Conservation (phyloP, 441 rosid species). For the Flueggea neowawraea region DNA sequence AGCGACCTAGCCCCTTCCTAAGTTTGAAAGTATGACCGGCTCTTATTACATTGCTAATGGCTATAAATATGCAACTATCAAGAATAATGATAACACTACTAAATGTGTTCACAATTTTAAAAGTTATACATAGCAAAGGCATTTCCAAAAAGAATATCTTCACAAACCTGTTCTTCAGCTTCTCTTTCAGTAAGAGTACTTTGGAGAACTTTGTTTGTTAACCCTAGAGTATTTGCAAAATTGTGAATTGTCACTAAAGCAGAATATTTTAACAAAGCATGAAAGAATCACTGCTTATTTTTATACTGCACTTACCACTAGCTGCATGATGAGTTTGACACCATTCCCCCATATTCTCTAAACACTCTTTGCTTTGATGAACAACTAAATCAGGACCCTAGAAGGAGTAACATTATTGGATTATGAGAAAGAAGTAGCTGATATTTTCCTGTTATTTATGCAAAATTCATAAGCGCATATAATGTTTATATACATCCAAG, state of each 20-base stretch:
- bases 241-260: conserved; percentile 11
- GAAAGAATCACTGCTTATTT: neutral
- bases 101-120: neutral
- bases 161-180: conserved; percentile 82
- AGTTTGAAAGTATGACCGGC: no score
- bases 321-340: conserved; percentile 85
- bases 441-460: neutral
- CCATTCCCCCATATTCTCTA: conserved; percentile 90
- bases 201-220: conserved; percentile 69
- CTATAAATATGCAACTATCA: no score
- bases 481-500: neutral
- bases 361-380: conserved; percentile 72
- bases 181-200: conserved; percentile 70
- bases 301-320: conserved; percentile 56
- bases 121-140: neutral
- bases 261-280: neutral
- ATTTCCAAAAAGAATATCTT: conserved; percentile 3
- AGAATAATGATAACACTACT: no score
- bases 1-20: no score
- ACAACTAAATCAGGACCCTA: conserved; percentile 94
- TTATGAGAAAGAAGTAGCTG: conserved; percentile 1
- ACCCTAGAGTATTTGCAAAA: conserved; percentile 41
- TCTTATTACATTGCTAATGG: no score
- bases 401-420: conserved; percentile 11
- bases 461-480: neutral